Base-by-base conservation (phyloP, 345 rosid species). In the Raphanus raphanistrum region DNA sequence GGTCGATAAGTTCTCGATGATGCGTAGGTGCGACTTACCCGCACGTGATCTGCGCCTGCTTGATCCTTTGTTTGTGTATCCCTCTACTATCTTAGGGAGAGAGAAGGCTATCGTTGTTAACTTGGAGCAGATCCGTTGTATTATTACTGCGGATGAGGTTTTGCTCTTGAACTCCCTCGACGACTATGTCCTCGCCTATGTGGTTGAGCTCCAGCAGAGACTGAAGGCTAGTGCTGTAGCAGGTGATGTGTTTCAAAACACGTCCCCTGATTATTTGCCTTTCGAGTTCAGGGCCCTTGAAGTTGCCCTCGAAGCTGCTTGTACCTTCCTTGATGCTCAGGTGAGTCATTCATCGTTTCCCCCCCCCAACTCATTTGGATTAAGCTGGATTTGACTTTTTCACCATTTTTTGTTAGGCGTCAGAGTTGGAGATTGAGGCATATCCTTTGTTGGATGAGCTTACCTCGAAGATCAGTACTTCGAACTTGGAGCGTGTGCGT, bases 61-160 rank as follows among this genome's bases (percentile, higher is more conserved):
- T 17, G 99, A 96, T 84, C 99, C 99, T 76, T 70, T 96, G 72
- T 96, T 96, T 84, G 98, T 96, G 54, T 95, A 96, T 65, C 99
- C 99, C 4, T 96, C 98, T 0, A 96, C 97, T 10, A 93, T 96
- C 63, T 86, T 96, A 5, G 99, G 99, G 3, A 80, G 99, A 89
- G 99, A 96, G 89, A 96, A 87, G 88, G 99, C 99, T 48, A 93
- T 93, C 25, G 99, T 96, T 73, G 94, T 89, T 4, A 96, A 96
- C 80, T 85, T 96, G 33, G 99, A 96, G 93, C 99, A 96, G 93
- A 96, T 93, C 82, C 87, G 97, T 82, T 96, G 98, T 70, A 96
- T 93, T 28, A 93, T 96, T 50, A 96, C 98, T 2, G 98, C 99
- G 1, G 99, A 93, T 60, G 99, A 96, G 90, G 98, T 96, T 77